Percentiles rank a stretch among this genome's conserved stretches.
Evolutionary conservation across 371 early-diverging fungal species (phyloP).

Genomic region (Phascolomyces articulosus): DNA sequence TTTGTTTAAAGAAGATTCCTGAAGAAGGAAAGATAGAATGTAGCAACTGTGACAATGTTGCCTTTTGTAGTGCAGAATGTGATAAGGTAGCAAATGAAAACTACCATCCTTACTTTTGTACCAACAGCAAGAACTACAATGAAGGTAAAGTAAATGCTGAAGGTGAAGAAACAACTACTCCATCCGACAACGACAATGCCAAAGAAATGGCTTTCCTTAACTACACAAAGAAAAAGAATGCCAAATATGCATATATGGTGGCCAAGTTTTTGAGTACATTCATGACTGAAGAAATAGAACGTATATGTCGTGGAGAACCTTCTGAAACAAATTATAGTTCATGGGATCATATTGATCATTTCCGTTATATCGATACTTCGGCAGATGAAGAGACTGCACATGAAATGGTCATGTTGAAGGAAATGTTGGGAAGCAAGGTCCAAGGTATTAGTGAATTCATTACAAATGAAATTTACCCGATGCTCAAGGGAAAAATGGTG

Average conservation of each 20-base stretch:
- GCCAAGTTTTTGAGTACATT: slow-evolving; percentile 79
- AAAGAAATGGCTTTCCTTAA: slow-evolving; percentile 40
- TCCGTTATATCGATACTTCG: slow-evolving; percentile 71
- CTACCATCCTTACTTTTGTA: slow-evolving; percentile 75
- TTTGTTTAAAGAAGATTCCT: slow-evolving; percentile 67
- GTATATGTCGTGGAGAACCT: slow-evolving; percentile 48
- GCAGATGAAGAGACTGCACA: slow-evolving; percentile 57
- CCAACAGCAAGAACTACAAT: slow-evolving; percentile 26
- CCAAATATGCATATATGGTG: slow-evolving; percentile 73
- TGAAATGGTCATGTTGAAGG: slow-evolving; percentile 67
- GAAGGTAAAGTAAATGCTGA: slow-evolving; percentile 8
- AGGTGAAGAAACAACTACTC: not conserved
- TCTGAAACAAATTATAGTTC: slow-evolving; percentile 58
- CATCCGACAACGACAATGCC: not conserved
- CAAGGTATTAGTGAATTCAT: slow-evolving; percentile 86
- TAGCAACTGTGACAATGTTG: slow-evolving; percentile 58
- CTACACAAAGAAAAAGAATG: slow-evolving; percentile 56
- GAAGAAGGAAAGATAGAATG: slow-evolving; percentile 52
- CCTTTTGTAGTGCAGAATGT: slow-evolving; percentile 77
- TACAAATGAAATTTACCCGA: slow-evolving; percentile 81
- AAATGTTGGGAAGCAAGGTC: slow-evolving; percentile 71
- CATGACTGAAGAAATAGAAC: slow-evolving; percentile 75
- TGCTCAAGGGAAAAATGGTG: slow-evolving; percentile 82
- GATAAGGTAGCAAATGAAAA: slow-evolving; percentile 56
- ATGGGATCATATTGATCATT: slow-evolving; percentile 88